phyloP scores from a whole-genome alignment of 2,329 filamentous ascomycete genomes.

The Colletotrichum filicis region DNA sequence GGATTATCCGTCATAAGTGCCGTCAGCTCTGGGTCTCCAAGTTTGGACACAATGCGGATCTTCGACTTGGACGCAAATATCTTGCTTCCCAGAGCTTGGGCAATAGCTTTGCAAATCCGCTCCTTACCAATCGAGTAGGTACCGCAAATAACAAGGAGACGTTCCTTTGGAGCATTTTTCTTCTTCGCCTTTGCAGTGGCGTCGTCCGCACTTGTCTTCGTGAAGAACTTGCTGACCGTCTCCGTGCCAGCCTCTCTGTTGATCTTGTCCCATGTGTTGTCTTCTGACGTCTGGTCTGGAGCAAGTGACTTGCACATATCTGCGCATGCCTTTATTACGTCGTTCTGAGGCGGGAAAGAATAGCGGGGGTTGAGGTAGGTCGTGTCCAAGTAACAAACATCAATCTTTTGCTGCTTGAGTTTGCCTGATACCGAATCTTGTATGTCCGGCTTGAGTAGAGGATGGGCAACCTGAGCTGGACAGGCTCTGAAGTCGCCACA shows the following conservation, averaged over 20 bases:
- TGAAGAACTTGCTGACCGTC: constrained; percentile 65
- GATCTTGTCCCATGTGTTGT: constrained; percentile 58
- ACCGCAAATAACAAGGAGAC: constrained; percentile 90
- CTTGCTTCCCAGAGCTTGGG: constrained; percentile 84
- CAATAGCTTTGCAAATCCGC: constrained; percentile 92
- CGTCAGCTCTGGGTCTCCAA: constrained; percentile 86
- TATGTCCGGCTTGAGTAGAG: constrained; percentile 80
- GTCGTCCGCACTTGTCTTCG: constrained; percentile 46
- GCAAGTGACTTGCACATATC: constrained; percentile 86
- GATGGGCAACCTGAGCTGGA: constrained; percentile 83
- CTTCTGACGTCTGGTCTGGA: constrained; percentile 66
- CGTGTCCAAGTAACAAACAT: constrained; percentile 96
- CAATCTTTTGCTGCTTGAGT: constrained; percentile 84
- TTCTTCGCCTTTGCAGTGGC: constrained; percentile 43
- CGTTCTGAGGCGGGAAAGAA: constrained; percentile 88
- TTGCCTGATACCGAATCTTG: constrained; percentile 78
- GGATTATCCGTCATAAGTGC: constrained; percentile 83
- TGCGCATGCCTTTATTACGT: constrained; percentile 88
- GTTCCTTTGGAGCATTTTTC: constrained; percentile 52
- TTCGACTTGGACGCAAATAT: constrained; percentile 90
- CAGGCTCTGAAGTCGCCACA: constrained; percentile 97
- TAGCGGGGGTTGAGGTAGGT: constrained; percentile 97
- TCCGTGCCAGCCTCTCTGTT: constrained; percentile 54
- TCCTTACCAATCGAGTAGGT: constrained; percentile 99
- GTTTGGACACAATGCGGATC: constrained; percentile 82